Evolutionary conservation across 169 alveolate species (phyloP).

Genomic region (Eimeria tenella): DNA sequence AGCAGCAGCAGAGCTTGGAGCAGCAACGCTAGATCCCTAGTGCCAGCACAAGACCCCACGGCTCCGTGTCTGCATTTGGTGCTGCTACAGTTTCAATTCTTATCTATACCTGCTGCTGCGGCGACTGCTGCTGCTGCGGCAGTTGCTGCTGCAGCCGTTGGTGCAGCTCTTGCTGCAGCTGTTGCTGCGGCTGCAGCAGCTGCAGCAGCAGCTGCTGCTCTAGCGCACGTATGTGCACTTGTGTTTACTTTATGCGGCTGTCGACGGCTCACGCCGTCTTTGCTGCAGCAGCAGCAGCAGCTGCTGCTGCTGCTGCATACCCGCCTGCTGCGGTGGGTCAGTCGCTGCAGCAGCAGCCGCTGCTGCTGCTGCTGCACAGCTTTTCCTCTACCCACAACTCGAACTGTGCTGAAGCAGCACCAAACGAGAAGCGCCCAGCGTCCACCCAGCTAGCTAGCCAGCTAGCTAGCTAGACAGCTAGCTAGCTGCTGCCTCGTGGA

Average conservation of each 20-base stretch:
- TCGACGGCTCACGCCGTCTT: neutral
- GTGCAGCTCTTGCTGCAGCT: neutral
- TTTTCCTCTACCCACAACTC: neutral
- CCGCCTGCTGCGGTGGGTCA: neutral
- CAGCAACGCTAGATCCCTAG: neutral
- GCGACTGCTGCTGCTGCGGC: neutral
- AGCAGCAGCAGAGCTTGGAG: neutral
- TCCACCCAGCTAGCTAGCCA: neutral
- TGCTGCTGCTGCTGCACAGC: slow-evolving; percentile 21
- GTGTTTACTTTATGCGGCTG: neutral
- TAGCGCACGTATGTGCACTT: neutral
- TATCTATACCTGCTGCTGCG: neutral
- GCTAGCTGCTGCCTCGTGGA: neutral
- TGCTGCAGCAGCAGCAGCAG: slow-evolving; percentile 14
- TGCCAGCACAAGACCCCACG: neutral
- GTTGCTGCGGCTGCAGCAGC: neutral
- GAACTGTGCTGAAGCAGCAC: neutral
- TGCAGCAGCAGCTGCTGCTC: slow-evolving; percentile 13
- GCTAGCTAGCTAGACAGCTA: neutral
- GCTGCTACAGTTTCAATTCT: neutral
- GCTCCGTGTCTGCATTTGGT: neutral
- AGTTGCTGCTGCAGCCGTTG: neutral
- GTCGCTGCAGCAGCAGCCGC: slow-evolving; percentile 23
- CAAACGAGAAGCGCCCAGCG: neutral
- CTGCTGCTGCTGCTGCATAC: neutral